These are phyloP conservation scores for Populus alba DNA, from an alignment of 345 rosid genomes.

Conservation along the genomic window DNA sequence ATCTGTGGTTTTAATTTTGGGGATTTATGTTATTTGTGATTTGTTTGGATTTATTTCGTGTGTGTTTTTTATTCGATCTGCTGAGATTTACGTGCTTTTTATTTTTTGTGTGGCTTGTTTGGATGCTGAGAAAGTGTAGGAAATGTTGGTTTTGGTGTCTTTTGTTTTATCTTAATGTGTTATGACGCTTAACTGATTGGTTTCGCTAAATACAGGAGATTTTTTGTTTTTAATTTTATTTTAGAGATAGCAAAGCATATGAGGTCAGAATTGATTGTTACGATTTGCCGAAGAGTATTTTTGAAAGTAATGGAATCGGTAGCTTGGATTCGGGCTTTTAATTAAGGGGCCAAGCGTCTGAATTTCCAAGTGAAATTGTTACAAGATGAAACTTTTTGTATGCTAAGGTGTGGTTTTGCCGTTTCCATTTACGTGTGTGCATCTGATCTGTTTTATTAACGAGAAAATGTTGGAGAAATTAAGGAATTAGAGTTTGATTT, in stretches of 20 bases:
- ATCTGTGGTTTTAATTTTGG: slow-evolving; percentile 15
- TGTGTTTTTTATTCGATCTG: slow-evolving; percentile 22
- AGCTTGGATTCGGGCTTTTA: background rate
- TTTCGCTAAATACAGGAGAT: background rate
- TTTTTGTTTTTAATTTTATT: background rate
- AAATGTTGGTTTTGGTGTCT: background rate
- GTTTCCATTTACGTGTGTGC: background rate
- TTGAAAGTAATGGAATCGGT: background rate
- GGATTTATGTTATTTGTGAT: background rate
- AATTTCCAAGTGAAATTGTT: background rate
- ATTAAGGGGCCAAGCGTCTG: background rate
- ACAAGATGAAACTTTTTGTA: background rate
- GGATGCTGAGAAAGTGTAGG: background rate
- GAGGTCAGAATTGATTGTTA: background rate
- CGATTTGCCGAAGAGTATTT: background rate
- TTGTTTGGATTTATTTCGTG: background rate
- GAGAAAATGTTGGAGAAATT: background rate
- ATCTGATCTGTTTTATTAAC: background rate
- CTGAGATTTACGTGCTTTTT: background rate
- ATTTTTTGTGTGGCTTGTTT: background rate
- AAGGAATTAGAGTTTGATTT: background rate
- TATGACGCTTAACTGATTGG: background rate
- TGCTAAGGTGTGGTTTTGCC: background rate
- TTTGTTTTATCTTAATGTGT: background rate
- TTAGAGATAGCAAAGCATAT: background rate